Conservation (phyloP, 352 stramenopile species). For the Phytophthora kernoviae region DNA sequence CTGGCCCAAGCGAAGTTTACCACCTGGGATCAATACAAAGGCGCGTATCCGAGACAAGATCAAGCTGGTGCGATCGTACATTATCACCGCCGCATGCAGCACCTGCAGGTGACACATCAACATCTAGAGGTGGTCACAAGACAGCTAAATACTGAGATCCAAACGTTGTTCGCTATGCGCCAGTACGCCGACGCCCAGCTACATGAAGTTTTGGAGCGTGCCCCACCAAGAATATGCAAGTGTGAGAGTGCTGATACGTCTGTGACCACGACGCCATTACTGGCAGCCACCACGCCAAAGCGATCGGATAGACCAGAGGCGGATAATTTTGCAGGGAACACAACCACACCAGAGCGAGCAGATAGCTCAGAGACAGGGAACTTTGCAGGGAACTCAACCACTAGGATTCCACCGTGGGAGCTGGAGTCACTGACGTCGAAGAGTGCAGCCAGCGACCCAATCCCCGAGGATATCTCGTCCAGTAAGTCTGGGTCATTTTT, state of each 20-base stretch:
- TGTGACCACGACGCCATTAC: neutral
- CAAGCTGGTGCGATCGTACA: neutral
- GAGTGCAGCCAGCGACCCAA: neutral
- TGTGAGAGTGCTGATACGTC: slow-evolving; percentile 1
- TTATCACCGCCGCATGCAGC: neutral
- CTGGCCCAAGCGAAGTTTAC: neutral
- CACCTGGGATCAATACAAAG: neutral
- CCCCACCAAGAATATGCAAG: neutral
- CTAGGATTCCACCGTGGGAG: neutral
- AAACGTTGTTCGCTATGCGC: neutral
- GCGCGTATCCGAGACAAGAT: too few relatives aligned
- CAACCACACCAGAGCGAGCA: neutral
- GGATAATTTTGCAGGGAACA: too few relatives aligned
- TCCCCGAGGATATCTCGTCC: neutral
- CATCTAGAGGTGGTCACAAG: neutral
- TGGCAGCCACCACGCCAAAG: too few relatives aligned
- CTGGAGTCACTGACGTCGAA: neutral
- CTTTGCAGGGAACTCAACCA: neutral
- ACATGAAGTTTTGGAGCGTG: neutral
- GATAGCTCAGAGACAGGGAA: neutral
- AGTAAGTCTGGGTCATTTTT: slow-evolving; percentile 2
- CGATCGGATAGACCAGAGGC: too few relatives aligned
- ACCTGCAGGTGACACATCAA: neutral
- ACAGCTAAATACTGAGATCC: neutral
- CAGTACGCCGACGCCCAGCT: neutral